phyloP scores from a whole-genome alignment of 192 early-diverging fungal genomes.

The Coemansia sp. region DNA sequence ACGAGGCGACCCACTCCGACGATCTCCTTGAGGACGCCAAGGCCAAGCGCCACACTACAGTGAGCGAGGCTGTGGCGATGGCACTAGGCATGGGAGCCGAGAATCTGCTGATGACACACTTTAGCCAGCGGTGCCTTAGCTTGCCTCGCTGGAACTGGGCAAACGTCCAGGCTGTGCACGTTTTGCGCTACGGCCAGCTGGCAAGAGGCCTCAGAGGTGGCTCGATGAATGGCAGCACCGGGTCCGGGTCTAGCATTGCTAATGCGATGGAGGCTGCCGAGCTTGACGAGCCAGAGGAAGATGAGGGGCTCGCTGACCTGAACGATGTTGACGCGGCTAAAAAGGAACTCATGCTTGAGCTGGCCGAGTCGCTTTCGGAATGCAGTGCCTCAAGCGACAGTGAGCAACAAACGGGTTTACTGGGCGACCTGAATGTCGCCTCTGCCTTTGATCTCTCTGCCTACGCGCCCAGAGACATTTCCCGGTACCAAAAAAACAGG shows the following conservation, averaged over 20 bases:
- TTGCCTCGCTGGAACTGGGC: conserved; percentile 28
- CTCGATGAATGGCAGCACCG: not conserved
- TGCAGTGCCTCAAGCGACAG: not conserved
- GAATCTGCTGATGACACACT: conserved; percentile 87
- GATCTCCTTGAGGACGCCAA: conserved; percentile 67
- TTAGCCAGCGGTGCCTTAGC: conserved; percentile 82
- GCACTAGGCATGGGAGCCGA: conserved; percentile 79
- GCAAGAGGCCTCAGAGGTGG: not conserved
- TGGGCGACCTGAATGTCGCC: conserved; percentile 24
- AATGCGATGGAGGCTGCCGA: not conserved
- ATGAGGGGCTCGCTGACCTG: not conserved
- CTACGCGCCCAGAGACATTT: conserved; percentile 25
- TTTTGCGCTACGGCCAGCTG: conserved; percentile 28
- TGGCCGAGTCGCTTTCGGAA: conserved; percentile 12
- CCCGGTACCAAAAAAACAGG: conserved; percentile 9
- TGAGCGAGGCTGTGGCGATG: conserved; percentile 81
- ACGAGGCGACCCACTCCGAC: conserved; percentile 90
- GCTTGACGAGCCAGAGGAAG: conserved; percentile 5
- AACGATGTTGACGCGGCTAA: conserved; percentile 14
- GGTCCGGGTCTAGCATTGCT: not conserved
- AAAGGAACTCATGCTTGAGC: conserved; percentile 21
- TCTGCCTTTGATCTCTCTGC: conserved; percentile 38
- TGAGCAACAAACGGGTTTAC: not conserved
- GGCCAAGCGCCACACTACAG: conserved; percentile 81
- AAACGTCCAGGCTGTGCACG: conserved; percentile 7